Conservation (phyloP, 2,329 filamentous ascomycete genomes). For the Sclerotinia nivalis region DNA sequence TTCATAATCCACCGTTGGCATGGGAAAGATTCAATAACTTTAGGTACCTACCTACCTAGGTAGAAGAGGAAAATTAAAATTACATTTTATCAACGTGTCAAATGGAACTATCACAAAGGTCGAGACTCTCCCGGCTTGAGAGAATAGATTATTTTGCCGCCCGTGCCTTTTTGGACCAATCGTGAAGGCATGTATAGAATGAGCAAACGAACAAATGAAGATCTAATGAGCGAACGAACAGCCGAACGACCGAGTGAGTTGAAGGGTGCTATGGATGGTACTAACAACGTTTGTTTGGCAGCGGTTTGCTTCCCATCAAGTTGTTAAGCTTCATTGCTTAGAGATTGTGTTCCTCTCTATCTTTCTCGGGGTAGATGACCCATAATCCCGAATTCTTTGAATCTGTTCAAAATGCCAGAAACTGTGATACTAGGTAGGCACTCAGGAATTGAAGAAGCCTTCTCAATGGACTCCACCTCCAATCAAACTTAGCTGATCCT, state of each 20-base stretch:
- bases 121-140: slow-evolving; percentile 6
- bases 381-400: neutral
- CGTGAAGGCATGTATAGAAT: too few species aligned
- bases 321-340: neutral
- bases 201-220: neutral
- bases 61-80: slow-evolving; percentile 14
- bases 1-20: neutral
- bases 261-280: neutral
- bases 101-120: neutral
- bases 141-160: slow-evolving; percentile 6
- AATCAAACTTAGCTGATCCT: slow-evolving; percentile 9
- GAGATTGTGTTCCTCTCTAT: too few species aligned
- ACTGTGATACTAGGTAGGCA: neutral
- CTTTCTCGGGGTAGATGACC: neutral
- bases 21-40: neutral
- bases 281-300: neutral
- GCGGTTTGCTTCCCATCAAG: neutral
- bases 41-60: too few species aligned
- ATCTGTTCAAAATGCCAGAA: too few species aligned
- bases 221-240: neutral
- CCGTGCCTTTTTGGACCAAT: neutral
- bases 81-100: slow-evolving; percentile 10
- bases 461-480: slow-evolving; percentile 7
- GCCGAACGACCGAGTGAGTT: neutral
- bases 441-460: neutral